Evolutionary conservation across 169 alveolate genomes (phyloP), one percentile per base, ranked within the genome.

Genomic region (Cyclospora cayetanensis): DNA sequence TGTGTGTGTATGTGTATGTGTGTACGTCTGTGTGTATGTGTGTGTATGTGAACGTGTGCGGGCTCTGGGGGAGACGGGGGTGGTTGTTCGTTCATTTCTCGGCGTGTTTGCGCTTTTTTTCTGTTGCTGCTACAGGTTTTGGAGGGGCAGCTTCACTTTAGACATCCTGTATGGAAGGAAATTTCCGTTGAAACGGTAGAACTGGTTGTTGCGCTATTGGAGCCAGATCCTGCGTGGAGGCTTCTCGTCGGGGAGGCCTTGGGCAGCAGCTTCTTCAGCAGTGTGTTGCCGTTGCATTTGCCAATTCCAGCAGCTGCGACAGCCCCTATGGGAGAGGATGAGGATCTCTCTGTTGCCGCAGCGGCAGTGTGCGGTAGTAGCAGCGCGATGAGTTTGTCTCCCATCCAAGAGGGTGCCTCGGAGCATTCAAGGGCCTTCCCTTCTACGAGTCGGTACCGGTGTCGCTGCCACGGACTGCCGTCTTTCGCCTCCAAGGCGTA

Each of bases 281-380:
- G 85, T n/a, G 29, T 74, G 65, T 37, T 74, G 15, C 85, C 85
- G 63, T 63, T 74, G 35, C 85, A 37, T 22, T 31, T 72, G 83
- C 83, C 83, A 12, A 72, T 72, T n/a, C 83, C 83, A 35, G 83
- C 83, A 35, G 83, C 83, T 3, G 83, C 83, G 39, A 55, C 83
- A 39, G 83, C 83, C 15, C 20, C 34, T 29, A 43, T 43, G 12
- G 34, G 20, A 11, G 80, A 7, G 22, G 31, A 55, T 27, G 41
- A 41, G 29, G 82, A 31, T 68, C 52, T 50, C 52, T 31, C 79
- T 63, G 34, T 39, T 63, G 76, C 76, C 2, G 76, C 76, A 29
- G 76, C 76, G 7, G 37, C 85, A 27, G 20, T 37, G 4, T 74
- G 65, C 7, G 85, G 65, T n/a, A 41, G 65, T n/a, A 22, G 85